Base-by-base conservation (phyloP, 768 basidiomycete genomes). In the Lepiota venenata region DNA sequence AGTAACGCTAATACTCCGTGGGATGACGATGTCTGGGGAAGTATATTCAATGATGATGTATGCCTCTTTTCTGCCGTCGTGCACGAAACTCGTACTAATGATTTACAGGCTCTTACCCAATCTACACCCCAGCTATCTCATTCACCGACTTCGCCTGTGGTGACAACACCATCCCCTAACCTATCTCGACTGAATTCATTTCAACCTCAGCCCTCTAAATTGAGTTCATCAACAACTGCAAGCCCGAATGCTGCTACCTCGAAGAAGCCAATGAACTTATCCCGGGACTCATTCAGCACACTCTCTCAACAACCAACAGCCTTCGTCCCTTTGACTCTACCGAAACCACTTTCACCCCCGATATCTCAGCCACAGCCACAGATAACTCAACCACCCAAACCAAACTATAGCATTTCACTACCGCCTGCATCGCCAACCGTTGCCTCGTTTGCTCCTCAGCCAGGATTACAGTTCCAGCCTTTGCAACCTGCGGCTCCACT, bases 11-110 rank as follows among this genome's bases (percentile, higher is more conserved):
- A 60, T 14, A 65, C 71, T 32, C 72, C 77, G 39, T 91, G 87
- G 89, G 90, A 89, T 58, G 89, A 92, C 52, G 88, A 92, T 57
- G 82, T 88, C 1, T 93, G 92, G 92, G 88, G 87, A 5, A 87
- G 81, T 55, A 89, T 93, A 45, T 79, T 92, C 50, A 78, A 74
- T 46, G 71, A 69, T 45, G 67, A 66, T 41, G 69, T 61, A 35
- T 29, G 38, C 45, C 27, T 50, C 36, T 32, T 32, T 32, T 32
- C 32, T 9, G 32, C 8, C 32, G 8, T 8, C 9, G 32, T 11
- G 32, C 32, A 5, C 32, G 9, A 32, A 32, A 7, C 32, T 8
- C 32, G 2, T 3, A 32, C 8, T 40, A 6, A 18, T 55, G 21
- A 20, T 32, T 47, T 47, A 42, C 38, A 46, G n/a, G n/a, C 39